phyloP scores from a whole-genome alignment of 2,329 filamentous ascomycete species.

The Neonectria neomacrospora region DNA sequence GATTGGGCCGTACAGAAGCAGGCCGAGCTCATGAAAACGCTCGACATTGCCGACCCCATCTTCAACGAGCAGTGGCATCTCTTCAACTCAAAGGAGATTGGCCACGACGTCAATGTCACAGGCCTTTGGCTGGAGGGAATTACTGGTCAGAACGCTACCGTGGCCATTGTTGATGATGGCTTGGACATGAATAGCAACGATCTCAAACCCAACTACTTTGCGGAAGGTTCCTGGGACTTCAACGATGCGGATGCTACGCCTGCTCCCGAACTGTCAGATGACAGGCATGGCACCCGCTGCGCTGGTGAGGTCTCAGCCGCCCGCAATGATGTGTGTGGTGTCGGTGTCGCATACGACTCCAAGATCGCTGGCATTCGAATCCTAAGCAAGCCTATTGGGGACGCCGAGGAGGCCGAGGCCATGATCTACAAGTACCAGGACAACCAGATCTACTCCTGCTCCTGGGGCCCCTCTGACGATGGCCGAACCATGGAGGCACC shows the following conservation, averaged over 20 bases:
- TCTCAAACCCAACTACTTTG: constrained; percentile 92
- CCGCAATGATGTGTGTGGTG: constrained; percentile 91
- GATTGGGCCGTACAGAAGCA: constrained; percentile 66
- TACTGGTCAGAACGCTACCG: constrained; percentile 87
- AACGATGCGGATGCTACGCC: constrained; percentile 86
- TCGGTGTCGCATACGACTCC: constrained; percentile 95
- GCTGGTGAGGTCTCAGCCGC: constrained; percentile 93
- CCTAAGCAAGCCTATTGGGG: constrained; percentile 87
- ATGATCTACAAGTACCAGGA: constrained; percentile 92
- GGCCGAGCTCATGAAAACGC: constrained; percentile 67
- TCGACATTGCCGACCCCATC: constrained; percentile 89
- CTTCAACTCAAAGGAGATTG: constrained; percentile 81
- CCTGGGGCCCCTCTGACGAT: constrained; percentile 96
- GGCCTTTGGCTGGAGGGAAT: constrained; percentile 91
- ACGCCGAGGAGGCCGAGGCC: constrained; percentile 90
- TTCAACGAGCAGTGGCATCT: constrained; percentile 97
- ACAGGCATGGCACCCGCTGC: constrained; percentile 92
- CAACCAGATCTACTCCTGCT: constrained; percentile 98
- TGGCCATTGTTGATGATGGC: constrained; percentile 96
- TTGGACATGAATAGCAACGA: constrained; percentile 96
- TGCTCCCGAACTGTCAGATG: constrained; percentile 83
- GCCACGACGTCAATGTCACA: constrained; percentile 97
- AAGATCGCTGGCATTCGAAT: constrained; percentile 93
- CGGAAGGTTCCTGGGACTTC: constrained; percentile 93
- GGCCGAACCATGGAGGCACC: constrained; percentile 94